These are phyloP conservation scores for Dichotomopilus funicola DNA, from an alignment of 2,329 filamentous ascomycete species.

Conservation along the genomic window DNA sequence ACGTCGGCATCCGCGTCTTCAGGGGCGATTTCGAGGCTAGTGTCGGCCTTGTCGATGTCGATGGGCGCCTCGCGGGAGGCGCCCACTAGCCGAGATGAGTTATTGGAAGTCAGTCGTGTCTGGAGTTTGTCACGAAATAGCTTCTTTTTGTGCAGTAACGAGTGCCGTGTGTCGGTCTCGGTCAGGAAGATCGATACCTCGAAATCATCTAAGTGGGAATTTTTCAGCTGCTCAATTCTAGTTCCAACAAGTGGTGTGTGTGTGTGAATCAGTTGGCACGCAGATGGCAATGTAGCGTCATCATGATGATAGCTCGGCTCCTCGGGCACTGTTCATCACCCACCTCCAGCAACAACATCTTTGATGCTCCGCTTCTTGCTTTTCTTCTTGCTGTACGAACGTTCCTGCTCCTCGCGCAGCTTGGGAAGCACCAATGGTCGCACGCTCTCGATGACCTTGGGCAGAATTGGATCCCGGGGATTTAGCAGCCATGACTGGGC, in stretches of 20 bases:
- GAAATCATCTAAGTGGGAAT: conserved; percentile 67
- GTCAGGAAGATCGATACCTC: conserved; percentile 92
- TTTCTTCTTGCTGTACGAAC: conserved; percentile 54
- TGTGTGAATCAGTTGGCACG: too few relatives aligned
- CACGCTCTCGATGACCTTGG: conserved; percentile 76
- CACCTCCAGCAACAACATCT: conserved; percentile 78
- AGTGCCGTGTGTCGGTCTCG: conserved; percentile 77
- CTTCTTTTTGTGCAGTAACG: conserved; percentile 80
- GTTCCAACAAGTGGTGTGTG: too few relatives aligned
- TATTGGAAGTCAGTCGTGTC: conserved; percentile 47
- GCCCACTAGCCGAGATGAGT: conserved; percentile 55
- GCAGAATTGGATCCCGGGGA: conserved; percentile 66
- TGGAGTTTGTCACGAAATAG: conserved; percentile 56
- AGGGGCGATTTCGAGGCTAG: neutral
- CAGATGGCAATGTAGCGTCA: too few relatives aligned
- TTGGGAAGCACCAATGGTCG: conserved; percentile 85
- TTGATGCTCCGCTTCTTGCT: conserved; percentile 74
- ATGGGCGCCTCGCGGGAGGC: conserved; percentile 48
- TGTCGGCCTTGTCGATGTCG: conserved; percentile 38
- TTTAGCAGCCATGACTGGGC: conserved; percentile 78
- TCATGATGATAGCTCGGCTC: too few relatives aligned
- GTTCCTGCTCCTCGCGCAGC: conserved; percentile 76
- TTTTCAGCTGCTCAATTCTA: neutral
- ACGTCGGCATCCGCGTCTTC: conserved; percentile 8
- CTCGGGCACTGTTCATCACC: conserved; percentile 19